A percentile compares a stretch with the other conserved stretches of the same genome.
Conservation (phyloP, 805 yeast species). For the Pichia membranifaciens region DNA sequence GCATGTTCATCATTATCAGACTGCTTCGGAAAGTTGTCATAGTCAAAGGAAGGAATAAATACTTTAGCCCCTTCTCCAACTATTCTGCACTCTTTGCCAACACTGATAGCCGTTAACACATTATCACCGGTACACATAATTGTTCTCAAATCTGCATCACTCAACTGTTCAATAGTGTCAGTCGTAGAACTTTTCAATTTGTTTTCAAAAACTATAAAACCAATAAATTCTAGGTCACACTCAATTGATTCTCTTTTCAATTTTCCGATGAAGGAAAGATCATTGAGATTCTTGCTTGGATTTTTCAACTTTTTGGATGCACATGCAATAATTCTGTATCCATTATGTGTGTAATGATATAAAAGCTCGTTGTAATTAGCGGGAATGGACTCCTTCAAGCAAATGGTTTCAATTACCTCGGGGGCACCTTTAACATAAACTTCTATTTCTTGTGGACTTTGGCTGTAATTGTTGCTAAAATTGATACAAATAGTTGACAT, state of each 20-base stretch:
- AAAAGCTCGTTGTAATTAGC: slow-evolving; percentile 63
- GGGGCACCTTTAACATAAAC: slow-evolving; percentile 95
- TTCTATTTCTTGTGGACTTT: slow-evolving; percentile 25
- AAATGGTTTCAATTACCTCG: slow-evolving; percentile 78
- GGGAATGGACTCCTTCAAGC: slow-evolving; percentile 69
- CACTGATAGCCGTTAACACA: slow-evolving; percentile 89
- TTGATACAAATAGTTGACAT: slow-evolving; percentile 77
- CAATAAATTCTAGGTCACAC: slow-evolving; percentile 62
- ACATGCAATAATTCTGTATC: slow-evolving; percentile 93
- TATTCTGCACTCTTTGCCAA: slow-evolving; percentile 77
- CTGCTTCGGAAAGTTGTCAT: slow-evolving; percentile 17
- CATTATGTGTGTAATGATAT: slow-evolving; percentile 84
- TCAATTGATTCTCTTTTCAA: slow-evolving; percentile 64
- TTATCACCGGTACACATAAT: slow-evolving; percentile 99
- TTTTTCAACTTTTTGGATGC: slow-evolving; percentile 46
- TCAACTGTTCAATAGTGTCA: slow-evolving; percentile 52
- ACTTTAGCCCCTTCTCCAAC: slow-evolving; percentile 40
- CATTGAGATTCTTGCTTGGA: slow-evolving; percentile 20
- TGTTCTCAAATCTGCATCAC: slow-evolving; percentile 69
- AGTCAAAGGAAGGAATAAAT: slow-evolving; percentile 58
- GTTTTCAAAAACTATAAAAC: slow-evolving; percentile 90
- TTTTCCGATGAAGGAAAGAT: slow-evolving; percentile 46
- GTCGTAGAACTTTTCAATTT: slow-evolving; percentile 70
- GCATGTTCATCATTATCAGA: slow-evolving; percentile 11
- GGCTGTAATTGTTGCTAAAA: slow-evolving; percentile 15